These are phyloP conservation scores for Blastocystis sp. DNA, from an alignment of 352 stramenopile species.

Conservation along the genomic window DNA sequence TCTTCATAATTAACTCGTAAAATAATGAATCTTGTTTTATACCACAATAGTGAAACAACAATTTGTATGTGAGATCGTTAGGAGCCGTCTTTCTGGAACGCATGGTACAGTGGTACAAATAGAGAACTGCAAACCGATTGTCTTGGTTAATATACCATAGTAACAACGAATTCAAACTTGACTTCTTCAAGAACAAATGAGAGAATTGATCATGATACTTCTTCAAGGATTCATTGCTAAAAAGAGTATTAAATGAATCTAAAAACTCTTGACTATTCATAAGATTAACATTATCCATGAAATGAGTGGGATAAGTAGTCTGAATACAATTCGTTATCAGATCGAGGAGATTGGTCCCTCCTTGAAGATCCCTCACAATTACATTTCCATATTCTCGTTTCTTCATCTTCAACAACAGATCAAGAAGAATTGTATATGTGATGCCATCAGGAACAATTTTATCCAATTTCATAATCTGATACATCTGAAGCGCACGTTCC, in stretches of 20 bases:
- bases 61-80: conserved; percentile 46
- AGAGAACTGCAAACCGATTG: conserved; percentile 26
- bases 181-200: conserved; percentile 25
- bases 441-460: conserved; percentile 1
- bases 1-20: conserved; percentile 34
- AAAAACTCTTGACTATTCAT: conserved; percentile 12
- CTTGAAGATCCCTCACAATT: conserved; percentile 29
- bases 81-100: neutral
- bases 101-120: conserved; percentile 23
- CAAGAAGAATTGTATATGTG: conserved; percentile 30
- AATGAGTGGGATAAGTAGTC: neutral
- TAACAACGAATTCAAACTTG: conserved; percentile 24
- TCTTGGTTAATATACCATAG: conserved; percentile 44
- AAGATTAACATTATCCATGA: neutral
- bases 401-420: conserved; percentile 36
- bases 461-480: conserved; percentile 58
- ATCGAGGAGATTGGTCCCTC: neutral
- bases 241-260: neutral
- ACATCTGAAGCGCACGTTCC: conserved; percentile 53
- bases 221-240: neutral
- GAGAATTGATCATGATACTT: conserved; percentile 11
- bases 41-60: conserved; percentile 24
- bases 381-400: conserved; percentile 1
- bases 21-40: conserved; percentile 6
- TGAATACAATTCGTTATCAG: neutral